Percentiles rank a stretch among this genome's conserved stretches.
phyloP scores from a whole-genome alignment of 108 stramenopile genomes.

The Nitzschia inconspicua region DNA sequence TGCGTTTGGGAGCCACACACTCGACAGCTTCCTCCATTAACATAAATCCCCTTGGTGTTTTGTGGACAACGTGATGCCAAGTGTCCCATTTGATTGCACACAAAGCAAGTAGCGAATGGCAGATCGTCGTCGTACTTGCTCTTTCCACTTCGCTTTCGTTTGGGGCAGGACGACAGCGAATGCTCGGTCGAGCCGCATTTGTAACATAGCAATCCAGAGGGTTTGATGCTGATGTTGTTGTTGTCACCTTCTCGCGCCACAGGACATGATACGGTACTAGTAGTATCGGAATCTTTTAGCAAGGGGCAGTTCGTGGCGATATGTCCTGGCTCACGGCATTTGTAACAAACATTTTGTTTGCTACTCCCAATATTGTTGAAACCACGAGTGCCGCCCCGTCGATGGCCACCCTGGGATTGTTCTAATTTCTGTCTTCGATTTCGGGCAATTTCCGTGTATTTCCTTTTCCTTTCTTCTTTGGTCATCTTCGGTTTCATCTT shows the following conservation, averaged over 20 bases:
- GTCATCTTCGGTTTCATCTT: conserved; percentile 74
- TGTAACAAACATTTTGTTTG: conserved; percentile 51
- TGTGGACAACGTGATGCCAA: conserved; percentile 55
- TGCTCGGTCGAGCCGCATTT: conserved; percentile 81
- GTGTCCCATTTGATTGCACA: conserved; percentile 73
- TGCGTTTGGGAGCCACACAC: conserved; percentile 65
- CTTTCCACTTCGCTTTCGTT: conserved; percentile 22
- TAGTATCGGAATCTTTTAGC: conserved; percentile 1
- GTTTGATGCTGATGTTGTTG: conserved; percentile 10
- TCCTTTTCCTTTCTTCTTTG: conserved; percentile 74
- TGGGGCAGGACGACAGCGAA: conserved; percentile 55
- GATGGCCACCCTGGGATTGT: conserved; percentile 15
- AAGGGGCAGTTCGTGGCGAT: conserved; percentile 53
- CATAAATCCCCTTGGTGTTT: conserved; percentile 65
- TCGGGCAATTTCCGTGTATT: conserved; percentile 75
- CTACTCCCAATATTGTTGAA: background rate
- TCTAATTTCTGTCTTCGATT: conserved; percentile 53
- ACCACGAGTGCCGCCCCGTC: background rate
- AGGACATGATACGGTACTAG: background rate
- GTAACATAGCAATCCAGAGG: conserved; percentile 48
- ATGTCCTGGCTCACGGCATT: conserved; percentile 72
- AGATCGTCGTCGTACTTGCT: conserved; percentile 39
- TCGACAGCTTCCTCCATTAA: conserved; percentile 71
- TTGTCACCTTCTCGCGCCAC: background rate
- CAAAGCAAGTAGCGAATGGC: conserved; percentile 75